A percentile compares a stretch with the other conserved stretches of the same genome.
phyloP scores from a whole-genome alignment of 2,329 filamentous ascomycete genomes.

The Mycogone perniciosa region DNA sequence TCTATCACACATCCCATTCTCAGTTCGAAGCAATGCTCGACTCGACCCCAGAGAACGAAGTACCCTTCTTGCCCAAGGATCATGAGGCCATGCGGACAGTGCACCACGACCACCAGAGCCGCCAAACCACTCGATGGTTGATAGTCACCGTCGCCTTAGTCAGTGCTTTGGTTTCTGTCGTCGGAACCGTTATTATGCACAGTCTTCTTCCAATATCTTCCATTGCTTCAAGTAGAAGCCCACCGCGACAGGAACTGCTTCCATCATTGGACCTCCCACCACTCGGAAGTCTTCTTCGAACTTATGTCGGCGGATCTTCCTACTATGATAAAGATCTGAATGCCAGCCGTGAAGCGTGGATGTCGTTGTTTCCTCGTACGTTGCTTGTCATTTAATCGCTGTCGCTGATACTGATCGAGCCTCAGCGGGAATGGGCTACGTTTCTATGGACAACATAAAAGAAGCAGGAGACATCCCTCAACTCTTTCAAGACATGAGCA shows the following conservation, averaged over 20 bases:
- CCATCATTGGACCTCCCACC: not conserved
- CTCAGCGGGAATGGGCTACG: not conserved
- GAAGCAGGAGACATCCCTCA: not conserved
- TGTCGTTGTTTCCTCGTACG: slow-evolving; percentile 4
- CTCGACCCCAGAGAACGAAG: slow-evolving; percentile 2
- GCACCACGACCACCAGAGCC: not conserved
- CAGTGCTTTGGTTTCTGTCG: not conserved
- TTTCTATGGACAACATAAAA: not conserved
- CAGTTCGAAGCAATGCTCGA: slow-evolving; percentile 1
- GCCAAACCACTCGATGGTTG: not conserved
- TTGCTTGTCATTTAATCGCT: not conserved
- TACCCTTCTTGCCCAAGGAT: not conserved
- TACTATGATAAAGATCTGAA: not conserved
- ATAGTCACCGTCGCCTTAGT: not conserved
- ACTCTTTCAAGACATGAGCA: slow-evolving; percentile 1
- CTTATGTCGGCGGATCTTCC: not conserved
- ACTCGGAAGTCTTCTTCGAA: slow-evolving; percentile 1
- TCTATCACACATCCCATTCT: not conserved
- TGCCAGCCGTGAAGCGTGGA: slow-evolving; percentile 2
- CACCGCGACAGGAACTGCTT: not conserved
- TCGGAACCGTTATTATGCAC: not conserved
- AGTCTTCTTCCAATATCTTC: not conserved
- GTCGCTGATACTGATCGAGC: not conserved
- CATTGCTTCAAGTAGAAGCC: not conserved
- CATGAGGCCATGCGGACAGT: not conserved